Evolutionary conservation across 2,329 filamentous ascomycete genomes (phyloP).

Genomic region (Apiospora koreana): DNA sequence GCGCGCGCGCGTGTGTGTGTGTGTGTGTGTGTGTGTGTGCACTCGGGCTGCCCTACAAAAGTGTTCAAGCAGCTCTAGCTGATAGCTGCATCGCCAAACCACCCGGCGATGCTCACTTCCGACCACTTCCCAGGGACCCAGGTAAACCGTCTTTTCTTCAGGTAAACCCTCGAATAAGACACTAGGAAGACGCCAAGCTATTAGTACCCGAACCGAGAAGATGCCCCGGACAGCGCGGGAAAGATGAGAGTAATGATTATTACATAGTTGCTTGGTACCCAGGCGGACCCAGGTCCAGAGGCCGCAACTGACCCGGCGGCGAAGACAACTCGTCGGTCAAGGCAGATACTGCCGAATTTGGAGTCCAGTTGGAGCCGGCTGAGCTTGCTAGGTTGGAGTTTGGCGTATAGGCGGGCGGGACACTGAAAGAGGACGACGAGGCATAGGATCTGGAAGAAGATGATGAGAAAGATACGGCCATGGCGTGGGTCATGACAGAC

Average conservation of each 20-base stretch:
- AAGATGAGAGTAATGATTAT: slow-evolving; percentile 16
- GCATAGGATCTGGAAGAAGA: slow-evolving; percentile 46
- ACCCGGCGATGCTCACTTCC: slow-evolving; percentile 49
- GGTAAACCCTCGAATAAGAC: slow-evolving; percentile 51
- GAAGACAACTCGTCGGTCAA: slow-evolving; percentile 40
- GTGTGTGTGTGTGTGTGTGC: background rate
- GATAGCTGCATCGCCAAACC: slow-evolving; percentile 55
- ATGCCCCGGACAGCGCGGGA: background rate
- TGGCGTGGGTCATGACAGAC: slow-evolving; percentile 5
- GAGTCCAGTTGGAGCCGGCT: slow-evolving; percentile 47
- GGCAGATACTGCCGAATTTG: slow-evolving; percentile 48
- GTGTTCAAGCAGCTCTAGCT: slow-evolving; percentile 53
- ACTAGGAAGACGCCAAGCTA: slow-evolving; percentile 31
- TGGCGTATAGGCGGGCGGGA: slow-evolving; percentile 41
- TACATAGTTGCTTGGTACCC: slow-evolving; percentile 58
- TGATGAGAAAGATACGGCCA: slow-evolving; percentile 18
- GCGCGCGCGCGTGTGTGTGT: too few species aligned
- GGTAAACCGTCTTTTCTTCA: slow-evolving; percentile 51
- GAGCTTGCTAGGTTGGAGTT: slow-evolving; percentile 45
- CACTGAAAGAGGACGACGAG: slow-evolving; percentile 51
- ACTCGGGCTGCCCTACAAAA: slow-evolving; percentile 40
- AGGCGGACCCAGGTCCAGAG: slow-evolving; percentile 53
- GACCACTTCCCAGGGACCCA: slow-evolving; percentile 55
- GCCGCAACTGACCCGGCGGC: slow-evolving; percentile 41
- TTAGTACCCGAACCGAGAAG: background rate